Evolutionary conservation across 164 flowering plant genomes (phyloP).

Genomic region (Taxillus chinensis): DNA sequence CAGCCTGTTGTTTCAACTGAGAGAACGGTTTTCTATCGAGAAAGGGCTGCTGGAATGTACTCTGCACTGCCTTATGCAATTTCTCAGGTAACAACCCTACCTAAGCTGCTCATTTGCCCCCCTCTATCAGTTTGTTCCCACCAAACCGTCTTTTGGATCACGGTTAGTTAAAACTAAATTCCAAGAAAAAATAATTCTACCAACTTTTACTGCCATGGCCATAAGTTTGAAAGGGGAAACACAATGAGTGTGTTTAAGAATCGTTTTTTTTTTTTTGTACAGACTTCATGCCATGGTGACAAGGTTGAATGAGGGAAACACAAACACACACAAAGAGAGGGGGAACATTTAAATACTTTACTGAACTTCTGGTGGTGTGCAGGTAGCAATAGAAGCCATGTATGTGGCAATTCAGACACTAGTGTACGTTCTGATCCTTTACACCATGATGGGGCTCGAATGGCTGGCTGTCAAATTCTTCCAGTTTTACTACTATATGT

Average conservation of each 20-base stretch:
- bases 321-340: not conserved
- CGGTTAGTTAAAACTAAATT: no score
- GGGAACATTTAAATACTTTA: not conserved
- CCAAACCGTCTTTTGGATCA: no score
- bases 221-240: no score
- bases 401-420: slow-evolving; percentile 39
- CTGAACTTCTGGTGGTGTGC: slow-evolving; percentile 1
- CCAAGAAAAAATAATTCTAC: no score
- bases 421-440: slow-evolving; percentile 35
- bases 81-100: slow-evolving; percentile 29
- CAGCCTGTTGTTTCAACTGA: slow-evolving; percentile 43
- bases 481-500: slow-evolving; percentile 42
- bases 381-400: slow-evolving; percentile 48
- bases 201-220: no score
- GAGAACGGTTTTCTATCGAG: slow-evolving; percentile 58
- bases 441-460: slow-evolving; percentile 44
- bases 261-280: no score
- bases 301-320: not conserved
- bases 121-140: not conserved
- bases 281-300: no score
- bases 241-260: no score
- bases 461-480: slow-evolving; percentile 36
- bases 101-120: no score
- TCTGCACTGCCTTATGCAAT: slow-evolving; percentile 40
- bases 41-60: slow-evolving; percentile 61